A percentile compares a stretch with the other conserved stretches of the same genome.
Conservation (phyloP, 1,139 yeast species). For the Candida albicans region DNA sequence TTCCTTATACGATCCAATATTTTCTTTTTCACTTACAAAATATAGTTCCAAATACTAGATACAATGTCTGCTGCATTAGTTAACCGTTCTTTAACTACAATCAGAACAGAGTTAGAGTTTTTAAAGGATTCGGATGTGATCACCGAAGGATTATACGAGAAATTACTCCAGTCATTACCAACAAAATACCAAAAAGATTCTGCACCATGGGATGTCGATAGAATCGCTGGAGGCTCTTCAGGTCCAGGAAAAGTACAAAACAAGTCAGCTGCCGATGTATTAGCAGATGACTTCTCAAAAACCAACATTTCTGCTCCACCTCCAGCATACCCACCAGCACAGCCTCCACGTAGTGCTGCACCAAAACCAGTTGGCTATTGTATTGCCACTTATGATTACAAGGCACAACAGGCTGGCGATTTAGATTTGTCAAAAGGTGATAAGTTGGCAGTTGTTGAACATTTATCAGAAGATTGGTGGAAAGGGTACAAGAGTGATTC, state of each 20-base stretch:
- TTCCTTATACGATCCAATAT: background rate
- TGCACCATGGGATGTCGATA: slow-evolving; percentile 50
- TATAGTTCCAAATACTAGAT: background rate
- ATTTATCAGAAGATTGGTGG: slow-evolving; percentile 89
- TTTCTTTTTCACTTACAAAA: background rate
- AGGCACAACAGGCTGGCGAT: slow-evolving; percentile 69
- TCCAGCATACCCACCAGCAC: slow-evolving; percentile 17
- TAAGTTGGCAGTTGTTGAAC: slow-evolving; percentile 66
- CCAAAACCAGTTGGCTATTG: slow-evolving; percentile 40
- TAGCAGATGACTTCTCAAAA: slow-evolving; percentile 24
- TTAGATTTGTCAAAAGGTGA: slow-evolving; percentile 65
- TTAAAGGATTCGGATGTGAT: slow-evolving; percentile 76
- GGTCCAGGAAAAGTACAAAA: slow-evolving; percentile 10
- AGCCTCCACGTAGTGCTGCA: slow-evolving; percentile 20
- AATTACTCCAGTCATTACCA: slow-evolving; percentile 58
- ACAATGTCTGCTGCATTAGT: slow-evolving; percentile 59
- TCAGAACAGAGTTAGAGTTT: slow-evolving; percentile 80
- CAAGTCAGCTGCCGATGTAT: slow-evolving; percentile 14
- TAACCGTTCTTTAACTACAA: slow-evolving; percentile 74
- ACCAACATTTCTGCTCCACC: slow-evolving; percentile 21
- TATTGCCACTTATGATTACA: slow-evolving; percentile 73
- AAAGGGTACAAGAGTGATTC: slow-evolving; percentile 57
- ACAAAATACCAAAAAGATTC: slow-evolving; percentile 55
- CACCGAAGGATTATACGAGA: slow-evolving; percentile 54
- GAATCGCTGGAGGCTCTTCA: slow-evolving; percentile 20